A percentile compares a stretch with the other conserved stretches of the same genome.
phyloP scores from a whole-genome alignment of 176 grass and related monocot species.

The Leersia perrieri region DNA sequence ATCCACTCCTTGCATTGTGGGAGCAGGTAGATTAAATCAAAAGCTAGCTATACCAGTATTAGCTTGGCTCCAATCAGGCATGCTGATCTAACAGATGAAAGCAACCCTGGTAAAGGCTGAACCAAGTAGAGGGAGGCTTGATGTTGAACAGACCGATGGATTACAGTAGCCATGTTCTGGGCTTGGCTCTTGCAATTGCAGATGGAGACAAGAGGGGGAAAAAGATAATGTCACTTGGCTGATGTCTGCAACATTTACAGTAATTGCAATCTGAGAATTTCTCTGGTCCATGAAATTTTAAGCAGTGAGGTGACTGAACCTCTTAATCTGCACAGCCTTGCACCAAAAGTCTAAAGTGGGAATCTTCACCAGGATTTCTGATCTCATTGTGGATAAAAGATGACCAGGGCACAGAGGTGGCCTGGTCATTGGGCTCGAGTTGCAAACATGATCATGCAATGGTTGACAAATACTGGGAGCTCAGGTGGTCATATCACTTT shows the following conservation, averaged over 20 bases:
- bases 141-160: conserved; percentile 11
- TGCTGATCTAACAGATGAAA: conserved; percentile 26
- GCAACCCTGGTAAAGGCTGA: conserved; percentile 22
- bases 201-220: conserved; percentile 3
- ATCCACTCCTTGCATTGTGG: conserved; percentile 26
- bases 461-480: background rate
- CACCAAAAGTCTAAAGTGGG: background rate
- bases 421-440: conserved; percentile 6
- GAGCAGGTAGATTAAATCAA: conserved; percentile 24
- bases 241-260: background rate
- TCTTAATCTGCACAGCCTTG: background rate
- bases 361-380: conserved; percentile 20
- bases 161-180: background rate
- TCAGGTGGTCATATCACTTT: background rate
- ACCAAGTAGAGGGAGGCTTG: conserved; percentile 22
- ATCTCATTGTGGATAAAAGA: background rate
- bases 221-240: background rate
- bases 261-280: background rate
- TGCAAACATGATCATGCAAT: conserved; percentile 24
- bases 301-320: background rate
- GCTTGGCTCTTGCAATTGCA: background rate
- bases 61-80: conserved; percentile 26
- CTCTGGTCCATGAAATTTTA: conserved; percentile 3
- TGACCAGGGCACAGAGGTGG: conserved; percentile 20
- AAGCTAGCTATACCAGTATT: background rate